Base-by-base conservation (phyloP, 1,284 basidiomycete genomes). In the Tranzscheliella williamsii region DNA sequence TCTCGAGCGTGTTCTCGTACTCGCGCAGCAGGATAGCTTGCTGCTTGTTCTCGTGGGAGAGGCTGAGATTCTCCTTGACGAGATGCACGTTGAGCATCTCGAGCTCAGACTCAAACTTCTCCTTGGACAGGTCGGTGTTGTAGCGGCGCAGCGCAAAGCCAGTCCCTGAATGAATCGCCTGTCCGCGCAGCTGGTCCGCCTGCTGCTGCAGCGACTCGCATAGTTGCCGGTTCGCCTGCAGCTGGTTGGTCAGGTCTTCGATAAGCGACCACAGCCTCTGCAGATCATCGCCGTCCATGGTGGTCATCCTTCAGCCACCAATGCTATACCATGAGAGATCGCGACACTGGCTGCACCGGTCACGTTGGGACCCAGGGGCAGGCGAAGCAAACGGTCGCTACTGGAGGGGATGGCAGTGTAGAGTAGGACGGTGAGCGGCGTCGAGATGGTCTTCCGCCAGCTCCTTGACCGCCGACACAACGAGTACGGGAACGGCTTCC, bases 41-140 rank as follows among this genome's bases (percentile, higher is more conserved):
- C 76, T 96, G 91, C 78, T 90, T 91, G 81, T 97, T 96, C 79
- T 98, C 94, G 64, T 96, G 87, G 39, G 89, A 82, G 1, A 98
- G 81, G 0, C 85, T 84, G 74, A 95, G 92, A 77, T 97, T 97
- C 80, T 98, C 95, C 51, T 93, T 86, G 41, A 95, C 86, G 29
- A 92, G 85, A 58, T 90, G 87, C 1, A 91, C 90, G 74, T 92
- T 93, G 72, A 85, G 84, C 22, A 89, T 85, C 79, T 98, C 94
- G 4, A 97, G 81, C 77, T 95, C 92, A 3, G 90, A 90, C 68
- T 93, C 87, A 79, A 97, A 96, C 33, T 84, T 81, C 82, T 97
- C 94, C 90, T 84, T 93, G 86, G 29, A 89, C 26, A 98, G 85
- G 76, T 98, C 94, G n/a, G 87, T 85, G 78, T 97, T 97, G 80